Percentiles rank a stretch among this genome's conserved stretches.
phyloP scores from a whole-genome alignment of 345 rosid genomes.

The Pugionium dolabratum region DNA sequence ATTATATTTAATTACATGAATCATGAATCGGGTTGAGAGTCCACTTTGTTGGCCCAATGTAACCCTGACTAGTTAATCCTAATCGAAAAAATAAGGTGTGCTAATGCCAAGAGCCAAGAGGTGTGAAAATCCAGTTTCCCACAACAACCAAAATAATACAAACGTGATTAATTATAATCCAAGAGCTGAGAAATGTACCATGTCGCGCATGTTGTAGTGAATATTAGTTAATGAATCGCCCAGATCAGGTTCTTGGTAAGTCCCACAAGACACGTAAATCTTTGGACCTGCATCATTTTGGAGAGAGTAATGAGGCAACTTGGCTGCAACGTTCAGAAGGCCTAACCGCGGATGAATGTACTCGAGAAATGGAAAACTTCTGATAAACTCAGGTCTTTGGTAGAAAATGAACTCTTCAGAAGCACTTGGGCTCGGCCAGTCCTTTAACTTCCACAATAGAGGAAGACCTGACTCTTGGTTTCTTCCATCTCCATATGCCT shows the following conservation, averaged over 20 bases:
- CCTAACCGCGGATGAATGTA: slow-evolving; percentile 92
- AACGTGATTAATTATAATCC: background rate
- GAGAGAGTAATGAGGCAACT: slow-evolving; percentile 90
- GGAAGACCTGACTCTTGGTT: slow-evolving; percentile 51
- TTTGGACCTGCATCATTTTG: slow-evolving; percentile 96
- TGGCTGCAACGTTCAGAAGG: slow-evolving; percentile 91
- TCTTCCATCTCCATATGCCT: slow-evolving; percentile 71
- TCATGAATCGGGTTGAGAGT: background rate
- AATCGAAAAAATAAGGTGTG: background rate
- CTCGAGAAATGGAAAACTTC: slow-evolving; percentile 90
- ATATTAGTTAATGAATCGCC: slow-evolving; percentile 72
- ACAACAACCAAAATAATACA: too few relatives aligned
- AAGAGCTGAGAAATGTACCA: slow-evolving; percentile 37
- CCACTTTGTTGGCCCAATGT: background rate
- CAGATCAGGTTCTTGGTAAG: slow-evolving; percentile 51
- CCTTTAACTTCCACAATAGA: slow-evolving; percentile 73
- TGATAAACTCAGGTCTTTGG: slow-evolving; percentile 86
- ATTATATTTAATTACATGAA: slow-evolving; percentile 2
- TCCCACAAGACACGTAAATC: slow-evolving; percentile 78
- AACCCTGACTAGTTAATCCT: background rate
- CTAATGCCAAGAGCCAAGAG: background rate
- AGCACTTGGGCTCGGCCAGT: slow-evolving; percentile 95
- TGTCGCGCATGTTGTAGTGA: slow-evolving; percentile 62
- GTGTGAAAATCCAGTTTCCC: background rate
- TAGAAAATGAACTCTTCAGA: slow-evolving; percentile 87